Percentiles rank a stretch among this genome's conserved stretches.
phyloP scores from a whole-genome alignment of 805 yeast genomes.

The Kodamaea kaohsiungensis region DNA sequence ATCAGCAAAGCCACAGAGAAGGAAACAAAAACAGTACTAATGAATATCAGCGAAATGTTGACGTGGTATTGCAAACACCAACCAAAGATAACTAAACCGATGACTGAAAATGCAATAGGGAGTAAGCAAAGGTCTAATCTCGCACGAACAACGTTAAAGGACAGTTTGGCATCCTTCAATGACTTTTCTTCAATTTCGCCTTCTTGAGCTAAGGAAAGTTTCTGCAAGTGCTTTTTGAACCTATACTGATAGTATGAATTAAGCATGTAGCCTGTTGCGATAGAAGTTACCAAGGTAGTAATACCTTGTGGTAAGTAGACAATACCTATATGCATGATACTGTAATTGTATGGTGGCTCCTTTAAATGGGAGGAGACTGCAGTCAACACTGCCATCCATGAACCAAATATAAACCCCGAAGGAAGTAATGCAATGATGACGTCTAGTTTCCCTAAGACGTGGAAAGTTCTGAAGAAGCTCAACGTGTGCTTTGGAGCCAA shows the following conservation, averaged over 20 bases:
- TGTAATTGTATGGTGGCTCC: conserved; percentile 49
- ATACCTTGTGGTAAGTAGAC: conserved; percentile 76
- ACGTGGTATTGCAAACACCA: conserved; percentile 63
- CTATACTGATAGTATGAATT: conserved; percentile 48
- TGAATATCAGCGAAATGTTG: conserved; percentile 54
- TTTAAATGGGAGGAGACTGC: conserved; percentile 58
- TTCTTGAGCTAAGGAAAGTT: neutral
- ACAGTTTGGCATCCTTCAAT: neutral
- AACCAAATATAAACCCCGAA: conserved; percentile 61
- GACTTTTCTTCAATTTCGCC: conserved; percentile 13
- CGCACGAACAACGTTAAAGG: conserved; percentile 1
- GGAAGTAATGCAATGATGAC: conserved; percentile 54
- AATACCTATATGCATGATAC: conserved; percentile 62
- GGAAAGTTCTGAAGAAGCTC: conserved; percentile 31
- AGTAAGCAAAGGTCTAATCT: conserved; percentile 19
- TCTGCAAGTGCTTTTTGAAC: conserved; percentile 13
- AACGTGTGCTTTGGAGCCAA: conserved; percentile 3
- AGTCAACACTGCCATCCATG: conserved; percentile 71
- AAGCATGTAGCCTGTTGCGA: conserved; percentile 56
- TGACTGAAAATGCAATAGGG: neutral
- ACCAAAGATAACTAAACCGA: conserved; percentile 52
- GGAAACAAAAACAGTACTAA: conserved; percentile 58
- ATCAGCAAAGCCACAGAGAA: conserved; percentile 56
- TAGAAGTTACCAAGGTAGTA: conserved; percentile 60
- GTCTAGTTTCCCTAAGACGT: conserved; percentile 44